A percentile compares a stretch with the other conserved stretches of the same genome.
phyloP scores from a whole-genome alignment of 345 rosid species.

The Draba incana region DNA sequence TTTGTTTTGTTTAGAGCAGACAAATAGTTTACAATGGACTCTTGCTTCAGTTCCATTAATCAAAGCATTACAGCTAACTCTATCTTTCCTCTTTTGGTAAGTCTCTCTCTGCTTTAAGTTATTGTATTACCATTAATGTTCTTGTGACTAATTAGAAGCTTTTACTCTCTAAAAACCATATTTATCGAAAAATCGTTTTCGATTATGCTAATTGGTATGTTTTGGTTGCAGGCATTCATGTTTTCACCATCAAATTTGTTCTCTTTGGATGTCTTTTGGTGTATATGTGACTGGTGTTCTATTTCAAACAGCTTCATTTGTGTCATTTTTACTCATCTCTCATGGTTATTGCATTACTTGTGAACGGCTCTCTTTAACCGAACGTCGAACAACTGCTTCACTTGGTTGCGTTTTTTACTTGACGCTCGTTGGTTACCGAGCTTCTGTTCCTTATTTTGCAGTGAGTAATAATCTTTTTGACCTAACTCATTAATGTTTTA shows the following conservation, averaged over 20 bases:
- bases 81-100: slow-evolving; percentile 92
- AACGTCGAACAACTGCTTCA: slow-evolving; percentile 82
- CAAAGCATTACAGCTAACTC: slow-evolving; percentile 83
- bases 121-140: slow-evolving; percentile 19
- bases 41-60: slow-evolving; percentile 82
- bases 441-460: slow-evolving; percentile 89
- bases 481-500: background rate
- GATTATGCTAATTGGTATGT: too few relatives aligned
- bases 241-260: slow-evolving; percentile 76
- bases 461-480: slow-evolving; percentile 49
- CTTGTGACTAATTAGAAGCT: slow-evolving; percentile 2
- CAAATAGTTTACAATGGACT: slow-evolving; percentile 80
- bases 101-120: slow-evolving; percentile 17
- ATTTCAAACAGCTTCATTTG: slow-evolving; percentile 87
- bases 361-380: slow-evolving; percentile 77
- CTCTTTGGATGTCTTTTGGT: slow-evolving; percentile 96
- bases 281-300: slow-evolving; percentile 91
- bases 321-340: slow-evolving; percentile 88
- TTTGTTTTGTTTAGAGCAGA: slow-evolving; percentile 52
- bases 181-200: too few relatives aligned
- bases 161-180: background rate
- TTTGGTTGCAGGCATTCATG: slow-evolving; percentile 77
- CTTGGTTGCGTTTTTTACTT: slow-evolving; percentile 82
- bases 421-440: slow-evolving; percentile 91
- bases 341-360: slow-evolving; percentile 91